phyloP scores from a whole-genome alignment of 257 asterid genomes.

The Rauvolfia tetraphylla region DNA sequence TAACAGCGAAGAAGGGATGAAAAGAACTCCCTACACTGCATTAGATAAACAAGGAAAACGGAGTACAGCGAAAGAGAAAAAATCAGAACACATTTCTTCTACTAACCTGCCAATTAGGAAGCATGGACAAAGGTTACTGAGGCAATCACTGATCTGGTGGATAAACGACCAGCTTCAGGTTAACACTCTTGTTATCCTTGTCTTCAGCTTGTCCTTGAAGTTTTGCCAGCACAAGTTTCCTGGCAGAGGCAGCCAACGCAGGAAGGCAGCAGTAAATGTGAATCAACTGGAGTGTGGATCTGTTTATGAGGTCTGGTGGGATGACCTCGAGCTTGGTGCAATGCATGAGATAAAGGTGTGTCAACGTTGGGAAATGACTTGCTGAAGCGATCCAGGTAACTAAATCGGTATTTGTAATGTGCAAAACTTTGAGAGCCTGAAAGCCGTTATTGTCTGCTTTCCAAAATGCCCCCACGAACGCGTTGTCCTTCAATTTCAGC shows the following conservation, averaged over 20 bases:
- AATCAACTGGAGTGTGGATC: conserved; percentile 16
- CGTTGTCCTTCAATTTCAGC: conserved; percentile 21
- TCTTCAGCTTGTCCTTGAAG: background rate
- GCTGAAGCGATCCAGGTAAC: conserved; percentile 21
- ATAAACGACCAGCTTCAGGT: background rate
- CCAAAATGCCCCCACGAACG: conserved; percentile 19
- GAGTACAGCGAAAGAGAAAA: no score
- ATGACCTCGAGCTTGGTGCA: conserved; percentile 15
- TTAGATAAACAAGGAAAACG: background rate
- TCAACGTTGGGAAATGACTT: conserved; percentile 14
- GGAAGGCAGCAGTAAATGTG: conserved; percentile 18
- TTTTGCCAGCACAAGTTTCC: conserved; percentile 4
- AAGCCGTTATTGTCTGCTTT: conserved; percentile 11
- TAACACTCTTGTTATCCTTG: background rate
- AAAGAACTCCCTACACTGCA: background rate
- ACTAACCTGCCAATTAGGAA: background rate
- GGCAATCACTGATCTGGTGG: background rate
- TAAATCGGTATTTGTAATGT: conserved; percentile 17
- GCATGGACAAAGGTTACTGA: no score
- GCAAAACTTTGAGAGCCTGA: conserved; percentile 16
- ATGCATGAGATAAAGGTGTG: conserved; percentile 14
- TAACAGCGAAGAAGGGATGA: background rate
- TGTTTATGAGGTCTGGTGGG: conserved; percentile 18
- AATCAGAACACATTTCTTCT: background rate
- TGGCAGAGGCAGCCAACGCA: conserved; percentile 21